Percentiles rank a stretch among this genome's conserved stretches.
These are phyloP conservation scores for Chlorella vulgaris DNA, from an alignment of 139 green algal species.

Conservation along the genomic window DNA sequence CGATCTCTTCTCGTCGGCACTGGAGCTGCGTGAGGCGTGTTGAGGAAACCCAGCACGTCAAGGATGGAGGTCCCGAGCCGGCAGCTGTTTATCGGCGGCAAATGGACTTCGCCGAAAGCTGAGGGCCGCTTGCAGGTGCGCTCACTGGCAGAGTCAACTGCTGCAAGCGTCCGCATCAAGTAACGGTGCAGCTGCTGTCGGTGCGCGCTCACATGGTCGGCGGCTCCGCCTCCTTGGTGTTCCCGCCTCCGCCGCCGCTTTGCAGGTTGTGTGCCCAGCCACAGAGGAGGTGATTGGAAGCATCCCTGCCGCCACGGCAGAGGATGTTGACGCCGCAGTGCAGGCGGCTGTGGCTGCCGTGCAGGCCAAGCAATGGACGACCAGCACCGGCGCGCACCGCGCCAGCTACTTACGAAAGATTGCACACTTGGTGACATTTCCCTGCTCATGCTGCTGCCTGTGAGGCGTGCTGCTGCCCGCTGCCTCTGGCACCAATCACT, in stretches of 20 bases:
- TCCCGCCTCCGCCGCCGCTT: background rate
- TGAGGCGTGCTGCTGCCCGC: too few species aligned
- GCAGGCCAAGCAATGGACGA: constrained; percentile 53
- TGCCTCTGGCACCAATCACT: too few species aligned
- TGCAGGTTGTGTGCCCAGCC: constrained; percentile 56
- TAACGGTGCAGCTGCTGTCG: background rate
- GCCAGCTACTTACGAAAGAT: constrained; percentile 61
- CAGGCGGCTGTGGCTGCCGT: constrained; percentile 52
- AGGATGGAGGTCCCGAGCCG: background rate
- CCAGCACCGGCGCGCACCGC: constrained; percentile 54
- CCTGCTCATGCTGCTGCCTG: background rate
- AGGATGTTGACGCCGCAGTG: constrained; percentile 69
- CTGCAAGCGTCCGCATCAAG: background rate
- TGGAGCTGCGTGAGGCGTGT: background rate
- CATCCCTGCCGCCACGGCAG: constrained; percentile 59
- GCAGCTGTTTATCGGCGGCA: constrained; percentile 63
- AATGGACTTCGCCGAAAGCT: constrained; percentile 52
- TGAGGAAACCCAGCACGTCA: background rate
- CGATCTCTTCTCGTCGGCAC: background rate
- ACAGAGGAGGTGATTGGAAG: constrained; percentile 62
- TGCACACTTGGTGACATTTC: constrained; percentile 57
- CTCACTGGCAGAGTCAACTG: constrained; percentile 40
- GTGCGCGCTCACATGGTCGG: background rate
- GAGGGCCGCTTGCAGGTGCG: too few species aligned
- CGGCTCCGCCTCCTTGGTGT: background rate